Conservation (phyloP, 2,329 filamentous ascomycete species). For the Annulohypoxylon truncatum region DNA sequence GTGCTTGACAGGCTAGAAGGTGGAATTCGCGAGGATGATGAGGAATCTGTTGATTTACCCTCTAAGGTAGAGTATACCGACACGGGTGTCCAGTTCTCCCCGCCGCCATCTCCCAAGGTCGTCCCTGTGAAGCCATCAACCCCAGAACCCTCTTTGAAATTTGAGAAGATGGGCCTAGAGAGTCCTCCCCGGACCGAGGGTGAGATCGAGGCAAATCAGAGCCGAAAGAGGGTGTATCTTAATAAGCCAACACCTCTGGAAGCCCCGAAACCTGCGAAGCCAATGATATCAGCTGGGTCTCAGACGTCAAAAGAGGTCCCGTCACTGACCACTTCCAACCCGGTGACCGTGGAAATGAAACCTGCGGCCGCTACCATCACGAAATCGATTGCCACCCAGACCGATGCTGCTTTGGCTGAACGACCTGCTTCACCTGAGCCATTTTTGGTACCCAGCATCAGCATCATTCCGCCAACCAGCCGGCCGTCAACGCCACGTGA, state of each 20-base stretch:
- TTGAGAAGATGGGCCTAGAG: constrained; percentile 58
- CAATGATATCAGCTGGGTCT: constrained; percentile 73
- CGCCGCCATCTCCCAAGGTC: constrained; percentile 77
- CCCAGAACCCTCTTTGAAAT: constrained; percentile 56
- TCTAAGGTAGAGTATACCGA: constrained; percentile 72
- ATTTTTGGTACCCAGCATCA: constrained; percentile 82
- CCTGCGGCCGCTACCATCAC: constrained; percentile 55
- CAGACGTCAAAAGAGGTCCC: constrained; percentile 73
- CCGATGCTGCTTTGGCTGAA: constrained; percentile 54
- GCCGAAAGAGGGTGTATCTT: constrained; percentile 74
- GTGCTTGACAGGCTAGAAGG: constrained; percentile 68
- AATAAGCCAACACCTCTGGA: constrained; percentile 64
- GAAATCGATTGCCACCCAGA: constrained; percentile 72
- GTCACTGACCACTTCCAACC: constrained; percentile 71
- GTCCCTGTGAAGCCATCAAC: constrained; percentile 55
- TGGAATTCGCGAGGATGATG: constrained; percentile 62
- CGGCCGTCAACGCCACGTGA: constrained; percentile 82
- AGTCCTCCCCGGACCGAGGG: constrained; percentile 59
- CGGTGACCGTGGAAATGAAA: constrained; percentile 56
- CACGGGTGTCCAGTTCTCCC: constrained; percentile 84
- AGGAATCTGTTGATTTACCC: constrained; percentile 50
- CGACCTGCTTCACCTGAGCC: neutral
- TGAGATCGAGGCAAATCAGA: constrained; percentile 79
- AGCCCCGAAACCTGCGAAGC: constrained; percentile 52
- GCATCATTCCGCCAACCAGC: constrained; percentile 88